Base-by-base conservation (phyloP, 805 yeast genomes). In the Priceomyces castillae region DNA sequence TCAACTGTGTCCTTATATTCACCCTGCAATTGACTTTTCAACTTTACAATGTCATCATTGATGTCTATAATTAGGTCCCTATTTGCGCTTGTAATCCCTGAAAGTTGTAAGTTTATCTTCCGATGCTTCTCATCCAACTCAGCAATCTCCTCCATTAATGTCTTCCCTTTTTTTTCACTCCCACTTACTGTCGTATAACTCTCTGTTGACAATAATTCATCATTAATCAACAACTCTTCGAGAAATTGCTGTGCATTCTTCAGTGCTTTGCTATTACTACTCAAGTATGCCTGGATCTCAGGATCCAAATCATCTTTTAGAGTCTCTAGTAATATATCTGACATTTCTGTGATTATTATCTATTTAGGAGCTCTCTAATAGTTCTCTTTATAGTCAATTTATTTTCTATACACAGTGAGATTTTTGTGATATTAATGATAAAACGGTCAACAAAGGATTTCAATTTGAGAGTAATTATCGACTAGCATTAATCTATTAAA, bases 61-160 rank as follows among this genome's bases (percentile, higher is more conserved):
- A 68, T 53, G 49, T 67, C 70, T 9, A 78, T 61, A 23, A 80
- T 72, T 42, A 73, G 61, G 35, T 77, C 78, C 15, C 84, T 63
- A 42, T 71, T 63, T 9, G 53, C 50, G 46, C 65, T 62, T 9
- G 74, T 62, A 19, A 67, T 58, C 35, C 69, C 66, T 5, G 72
- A 67, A 34, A 84, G 58, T 46, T 74, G 59, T 3, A 62, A 53
- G 46, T 81, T 84, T 15, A 78, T 54, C 1, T 61, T 56, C 16
- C 81, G 62, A 48, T 77, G 78, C n/a, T 68, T 49, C 20, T 78
- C 76, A 51, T 84, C 89, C 26, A 84, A 61, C 54, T 85, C 92
- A 0, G 90, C 90, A 34, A 85, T 81, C 54, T 82, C 90, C 50
- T 84, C 88, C 1, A 81, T 77, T 26, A 81, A 51, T 0, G 81